These are phyloP conservation scores for Phytophthora hybrid DNA, from an alignment of 352 stramenopile species.

Conservation along the genomic window DNA sequence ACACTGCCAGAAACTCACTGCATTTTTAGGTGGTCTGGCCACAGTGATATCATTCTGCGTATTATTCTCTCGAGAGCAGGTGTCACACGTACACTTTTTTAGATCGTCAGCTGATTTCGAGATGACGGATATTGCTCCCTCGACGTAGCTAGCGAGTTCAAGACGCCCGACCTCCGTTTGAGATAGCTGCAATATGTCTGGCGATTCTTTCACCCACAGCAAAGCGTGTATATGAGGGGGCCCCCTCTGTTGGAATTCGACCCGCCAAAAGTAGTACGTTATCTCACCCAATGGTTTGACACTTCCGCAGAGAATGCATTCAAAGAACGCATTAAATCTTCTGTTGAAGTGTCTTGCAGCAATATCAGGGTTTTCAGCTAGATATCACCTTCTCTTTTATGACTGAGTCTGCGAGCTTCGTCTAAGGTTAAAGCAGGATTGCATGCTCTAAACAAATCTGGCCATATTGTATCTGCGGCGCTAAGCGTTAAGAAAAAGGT, in stretches of 20 bases:
- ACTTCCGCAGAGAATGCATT: no score
- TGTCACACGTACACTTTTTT: background rate
- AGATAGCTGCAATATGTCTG: slow-evolving; percentile 17
- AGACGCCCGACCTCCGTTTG: no score
- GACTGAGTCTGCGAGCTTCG: background rate
- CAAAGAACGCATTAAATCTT: no score
- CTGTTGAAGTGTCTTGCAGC: no score
- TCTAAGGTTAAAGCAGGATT: slow-evolving; percentile 10
- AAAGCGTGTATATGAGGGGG: slow-evolving; percentile 37
- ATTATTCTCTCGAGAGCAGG: background rate
- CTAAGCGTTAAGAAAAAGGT: slow-evolving; percentile 35
- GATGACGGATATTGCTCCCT: slow-evolving; percentile 3
- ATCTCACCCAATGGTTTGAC: no score
- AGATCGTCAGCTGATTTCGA: background rate
- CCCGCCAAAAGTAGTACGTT: slow-evolving; percentile 29
- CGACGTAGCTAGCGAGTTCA: background rate
- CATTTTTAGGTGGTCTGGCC: no score
- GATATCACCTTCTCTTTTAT: background rate
- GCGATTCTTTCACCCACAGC: slow-evolving; percentile 27
- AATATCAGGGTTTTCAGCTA: slow-evolving; percentile 15
- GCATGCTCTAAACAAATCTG: slow-evolving; percentile 32
- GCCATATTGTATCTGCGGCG: slow-evolving; percentile 31
- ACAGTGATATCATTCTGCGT: background rate
- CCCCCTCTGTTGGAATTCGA: slow-evolving; percentile 17
- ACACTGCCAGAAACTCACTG: no score